Conservation (phyloP, 306 rosid genomes). For the Pterocarpus santalinus region DNA sequence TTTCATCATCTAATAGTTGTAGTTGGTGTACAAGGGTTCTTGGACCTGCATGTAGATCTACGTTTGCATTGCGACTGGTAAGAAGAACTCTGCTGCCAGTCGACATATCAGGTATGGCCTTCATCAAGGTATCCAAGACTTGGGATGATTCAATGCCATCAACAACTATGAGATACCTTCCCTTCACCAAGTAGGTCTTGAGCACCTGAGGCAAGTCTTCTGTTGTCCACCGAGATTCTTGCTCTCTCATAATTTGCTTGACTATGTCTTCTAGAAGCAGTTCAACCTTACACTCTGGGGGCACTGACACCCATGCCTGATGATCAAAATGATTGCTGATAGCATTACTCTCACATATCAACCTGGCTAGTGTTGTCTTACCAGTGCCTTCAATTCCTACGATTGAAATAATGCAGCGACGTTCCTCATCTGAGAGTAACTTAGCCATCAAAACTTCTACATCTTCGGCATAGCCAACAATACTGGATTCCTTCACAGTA, state of each 20-base stretch:
- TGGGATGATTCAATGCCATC: slow-evolving; percentile 34
- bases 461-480: slow-evolving; percentile 42
- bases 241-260: background rate
- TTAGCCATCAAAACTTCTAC: slow-evolving; percentile 2
- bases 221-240: background rate
- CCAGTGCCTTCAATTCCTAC: slow-evolving; percentile 54
- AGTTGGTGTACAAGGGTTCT: slow-evolving; percentile 9
- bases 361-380: slow-evolving; percentile 48
- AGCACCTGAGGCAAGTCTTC: background rate
- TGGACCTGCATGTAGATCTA: background rate
- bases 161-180: slow-evolving; percentile 41
- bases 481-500: background rate
- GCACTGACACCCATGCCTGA: slow-evolving; percentile 34
- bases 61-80: slow-evolving; percentile 21
- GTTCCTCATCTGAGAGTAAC: slow-evolving; percentile 3
- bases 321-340: background rate
- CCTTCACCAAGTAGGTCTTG: background rate
- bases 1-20: slow-evolving; percentile 37
- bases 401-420: slow-evolving; percentile 34
- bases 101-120: slow-evolving; percentile 6
- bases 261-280: slow-evolving; percentile 4
- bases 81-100: slow-evolving; percentile 33
- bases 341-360: slow-evolving; percentile 24
- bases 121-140: slow-evolving; percentile 29
- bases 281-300: background rate